Evolutionary conservation across 2,329 filamentous ascomycete species (phyloP).

Genomic region (Aspergillus thermomutatus): DNA sequence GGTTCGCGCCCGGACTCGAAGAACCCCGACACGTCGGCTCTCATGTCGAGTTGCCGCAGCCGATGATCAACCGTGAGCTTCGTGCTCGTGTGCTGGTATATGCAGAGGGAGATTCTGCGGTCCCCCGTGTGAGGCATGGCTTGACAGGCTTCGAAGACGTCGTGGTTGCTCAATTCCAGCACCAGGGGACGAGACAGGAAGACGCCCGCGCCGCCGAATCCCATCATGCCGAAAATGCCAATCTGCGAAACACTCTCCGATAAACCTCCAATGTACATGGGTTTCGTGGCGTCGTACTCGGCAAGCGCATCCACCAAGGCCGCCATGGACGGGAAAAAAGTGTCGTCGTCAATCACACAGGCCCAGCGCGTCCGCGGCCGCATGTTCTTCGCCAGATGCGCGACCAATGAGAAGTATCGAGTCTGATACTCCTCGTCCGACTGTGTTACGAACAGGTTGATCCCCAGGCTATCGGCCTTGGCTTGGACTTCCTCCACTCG

Average conservation of each 20-base stretch:
- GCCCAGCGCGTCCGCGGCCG: slow-evolving; percentile 52
- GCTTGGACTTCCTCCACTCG: slow-evolving; percentile 27
- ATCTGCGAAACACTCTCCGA: slow-evolving; percentile 56
- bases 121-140: slow-evolving; percentile 50
- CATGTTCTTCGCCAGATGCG: slow-evolving; percentile 46
- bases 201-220: slow-evolving; percentile 59
- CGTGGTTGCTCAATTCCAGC: slow-evolving; percentile 41
- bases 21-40: slow-evolving; percentile 55
- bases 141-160: slow-evolving; percentile 50
- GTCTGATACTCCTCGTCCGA: slow-evolving; percentile 40
- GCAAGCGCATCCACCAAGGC: slow-evolving; percentile 48
- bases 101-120: slow-evolving; percentile 55
- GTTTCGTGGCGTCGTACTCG: slow-evolving; percentile 47
- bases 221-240: slow-evolving; percentile 55
- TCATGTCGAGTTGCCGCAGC: slow-evolving; percentile 58
- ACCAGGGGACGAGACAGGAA: slow-evolving; percentile 57
- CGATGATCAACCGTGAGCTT: slow-evolving; percentile 55
- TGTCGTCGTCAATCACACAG: slow-evolving; percentile 61
- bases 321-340: slow-evolving; percentile 58
- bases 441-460: slow-evolving; percentile 41
- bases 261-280: slow-evolving; percentile 55
- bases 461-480: slow-evolving; percentile 35
- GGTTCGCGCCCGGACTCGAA: slow-evolving; percentile 54
- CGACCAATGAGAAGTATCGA: slow-evolving; percentile 57
- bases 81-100: slow-evolving; percentile 53